Evolutionary conservation across 2,329 filamentous ascomycete genomes (phyloP).

Genomic region (Botrytis sinoallii): DNA sequence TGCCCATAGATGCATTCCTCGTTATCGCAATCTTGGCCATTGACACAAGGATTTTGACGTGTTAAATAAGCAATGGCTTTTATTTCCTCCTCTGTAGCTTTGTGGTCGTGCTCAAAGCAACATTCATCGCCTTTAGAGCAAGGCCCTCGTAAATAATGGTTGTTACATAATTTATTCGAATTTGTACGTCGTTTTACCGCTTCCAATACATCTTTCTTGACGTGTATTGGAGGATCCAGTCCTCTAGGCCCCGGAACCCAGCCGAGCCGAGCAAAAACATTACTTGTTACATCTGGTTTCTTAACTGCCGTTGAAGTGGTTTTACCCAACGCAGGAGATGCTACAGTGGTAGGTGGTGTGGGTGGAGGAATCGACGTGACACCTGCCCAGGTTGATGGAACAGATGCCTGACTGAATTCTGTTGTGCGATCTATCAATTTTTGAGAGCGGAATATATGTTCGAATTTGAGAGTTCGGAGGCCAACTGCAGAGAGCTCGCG

Average conservation of each 20-base stretch:
- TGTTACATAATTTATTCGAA: conserved; percentile 58
- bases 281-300: conserved; percentile 20
- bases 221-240: conserved; percentile 50
- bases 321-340: conserved; percentile 25
- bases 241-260: conserved; percentile 57
- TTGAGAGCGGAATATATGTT: conserved; percentile 52
- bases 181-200: conserved; percentile 54
- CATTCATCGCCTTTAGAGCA: conserved; percentile 55
- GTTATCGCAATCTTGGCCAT: conserved; percentile 55
- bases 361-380: conserved; percentile 33
- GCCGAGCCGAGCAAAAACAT: conserved; percentile 2
- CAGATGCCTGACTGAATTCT: conserved; percentile 25
- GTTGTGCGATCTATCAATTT: conserved; percentile 46
- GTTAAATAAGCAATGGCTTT: conserved; percentile 55
- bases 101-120: conserved; percentile 56
- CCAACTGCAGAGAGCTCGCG: conserved; percentile 48
- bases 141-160: conserved; percentile 56
- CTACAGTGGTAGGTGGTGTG: conserved; percentile 20
- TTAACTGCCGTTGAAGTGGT: conserved; percentile 23
- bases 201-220: conserved; percentile 49
- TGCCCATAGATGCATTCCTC: conserved; percentile 62
- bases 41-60: conserved; percentile 55
- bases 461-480: conserved; percentile 47
- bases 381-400: conserved; percentile 34
- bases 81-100: conserved; percentile 51